Percentiles rank a stretch among this genome's conserved stretches.
Evolutionary conservation across 2,329 filamentous ascomycete genomes (phyloP).

Genomic region (Colletotrichum liriopes): DNA sequence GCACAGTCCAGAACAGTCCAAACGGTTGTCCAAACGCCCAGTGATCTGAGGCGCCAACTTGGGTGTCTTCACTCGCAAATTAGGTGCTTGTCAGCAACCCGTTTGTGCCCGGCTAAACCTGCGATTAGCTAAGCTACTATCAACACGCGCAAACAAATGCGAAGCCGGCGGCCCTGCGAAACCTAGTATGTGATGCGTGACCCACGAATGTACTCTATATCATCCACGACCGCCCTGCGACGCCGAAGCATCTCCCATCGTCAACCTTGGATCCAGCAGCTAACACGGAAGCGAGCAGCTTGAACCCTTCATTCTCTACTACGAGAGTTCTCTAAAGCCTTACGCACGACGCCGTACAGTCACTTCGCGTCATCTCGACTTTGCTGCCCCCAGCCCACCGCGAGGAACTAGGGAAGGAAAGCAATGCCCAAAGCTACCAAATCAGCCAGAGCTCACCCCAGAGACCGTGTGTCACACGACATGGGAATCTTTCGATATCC

Average conservation of each 20-base stretch:
- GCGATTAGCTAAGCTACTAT: neutral
- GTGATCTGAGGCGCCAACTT: neutral
- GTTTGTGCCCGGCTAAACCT: neutral
- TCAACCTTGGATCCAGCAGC: neutral
- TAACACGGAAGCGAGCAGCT: neutral
- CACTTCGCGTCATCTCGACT: neutral
- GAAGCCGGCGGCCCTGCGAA: neutral
- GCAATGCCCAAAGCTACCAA: neutral
- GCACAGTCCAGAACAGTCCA: neutral
- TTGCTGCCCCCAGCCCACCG: neutral
- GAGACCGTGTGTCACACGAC: constrained; percentile 7
- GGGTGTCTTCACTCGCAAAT: neutral
- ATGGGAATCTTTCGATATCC: neutral
- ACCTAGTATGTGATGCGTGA: neutral
- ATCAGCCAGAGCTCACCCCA: neutral
- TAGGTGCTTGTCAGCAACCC: neutral
- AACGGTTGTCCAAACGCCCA: neutral
- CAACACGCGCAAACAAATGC: neutral
- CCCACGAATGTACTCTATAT: too few relatives aligned
- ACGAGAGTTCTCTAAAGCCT: neutral
- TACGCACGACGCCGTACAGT: neutral
- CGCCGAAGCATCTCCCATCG: neutral
- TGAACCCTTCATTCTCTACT: too few relatives aligned
- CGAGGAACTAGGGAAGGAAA: neutral
- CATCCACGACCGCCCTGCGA: neutral